phyloP scores from a whole-genome alignment of 78 protist genomes.

The Speleostelium caveatum region DNA sequence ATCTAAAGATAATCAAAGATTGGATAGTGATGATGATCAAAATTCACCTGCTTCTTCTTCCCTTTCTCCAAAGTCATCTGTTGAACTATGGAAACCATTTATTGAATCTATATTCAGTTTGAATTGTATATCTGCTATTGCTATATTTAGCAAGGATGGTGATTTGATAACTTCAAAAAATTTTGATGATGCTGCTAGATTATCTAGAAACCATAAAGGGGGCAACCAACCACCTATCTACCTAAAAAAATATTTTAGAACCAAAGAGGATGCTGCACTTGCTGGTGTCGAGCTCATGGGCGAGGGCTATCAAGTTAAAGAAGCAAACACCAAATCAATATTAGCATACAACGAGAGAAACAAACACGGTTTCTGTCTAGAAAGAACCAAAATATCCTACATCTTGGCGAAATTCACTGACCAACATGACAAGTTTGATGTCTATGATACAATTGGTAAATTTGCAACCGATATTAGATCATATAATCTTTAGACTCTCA shows the following conservation, averaged over 20 bases:
- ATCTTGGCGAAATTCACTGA: not conserved
- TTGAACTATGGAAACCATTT: no score
- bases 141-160: not conserved
- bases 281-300: constrained; percentile 1
- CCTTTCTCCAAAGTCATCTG: no score
- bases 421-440: constrained; percentile 15
- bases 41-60: no score
- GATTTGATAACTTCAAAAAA: not conserved
- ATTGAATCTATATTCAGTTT: not conserved
- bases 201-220: not conserved
- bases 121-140: not conserved
- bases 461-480: constrained; percentile 2
- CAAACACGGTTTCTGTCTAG: not conserved
- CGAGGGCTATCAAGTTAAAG: not conserved
- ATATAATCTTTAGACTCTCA: no score
- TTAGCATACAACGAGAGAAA: not conserved
- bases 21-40: no score
- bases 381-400: not conserved
- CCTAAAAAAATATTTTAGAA: no score
- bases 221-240: not conserved
- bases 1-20: no score
- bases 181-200: not conserved
- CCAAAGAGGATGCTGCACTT: not conserved
- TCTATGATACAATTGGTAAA: not conserved
- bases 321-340: not conserved